phyloP scores from a whole-genome alignment of 768 basidiomycete genomes.

The Phylloporus arenicola region DNA sequence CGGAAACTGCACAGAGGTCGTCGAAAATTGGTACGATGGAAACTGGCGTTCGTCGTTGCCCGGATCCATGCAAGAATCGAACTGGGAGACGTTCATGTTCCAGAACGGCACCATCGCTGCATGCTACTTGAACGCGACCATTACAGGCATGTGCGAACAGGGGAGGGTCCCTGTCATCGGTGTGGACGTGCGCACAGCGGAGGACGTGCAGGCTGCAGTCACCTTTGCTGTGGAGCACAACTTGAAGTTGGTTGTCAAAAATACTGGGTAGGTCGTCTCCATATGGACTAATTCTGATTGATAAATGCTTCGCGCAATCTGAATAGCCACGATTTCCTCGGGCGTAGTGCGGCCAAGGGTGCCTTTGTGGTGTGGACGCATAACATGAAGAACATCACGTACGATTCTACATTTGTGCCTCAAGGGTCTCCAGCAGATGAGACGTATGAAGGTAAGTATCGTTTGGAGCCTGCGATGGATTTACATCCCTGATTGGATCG shows the following conservation, averaged over 20 bases:
- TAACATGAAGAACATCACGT: conserved; percentile 36
- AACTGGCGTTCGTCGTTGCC: conserved; percentile 38
- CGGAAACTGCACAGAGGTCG: conserved; percentile 34
- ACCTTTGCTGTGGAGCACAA: conserved; percentile 18
- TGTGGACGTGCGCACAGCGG: conserved; percentile 19
- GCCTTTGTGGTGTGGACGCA: conserved; percentile 42
- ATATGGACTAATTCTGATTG: not conserved
- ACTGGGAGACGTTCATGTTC: conserved; percentile 33
- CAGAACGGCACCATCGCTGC: conserved; percentile 41
- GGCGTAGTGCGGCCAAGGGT: conserved; percentile 35
- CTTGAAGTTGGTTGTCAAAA: conserved; percentile 25
- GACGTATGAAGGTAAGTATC: conserved; percentile 19
- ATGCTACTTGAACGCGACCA: conserved; percentile 29
- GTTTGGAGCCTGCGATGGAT: not conserved
- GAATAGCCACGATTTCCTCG: conserved; percentile 37
- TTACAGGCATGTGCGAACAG: conserved; percentile 18
- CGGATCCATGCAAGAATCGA: conserved; percentile 35
- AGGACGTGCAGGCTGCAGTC: conserved; percentile 25
- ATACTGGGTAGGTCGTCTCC: conserved; percentile 19
- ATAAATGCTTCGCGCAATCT: not conserved
- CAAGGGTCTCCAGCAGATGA: conserved; percentile 24
- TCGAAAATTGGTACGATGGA: conserved; percentile 27
- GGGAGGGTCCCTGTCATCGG: conserved; percentile 23
- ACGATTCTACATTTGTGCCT: conserved; percentile 28
- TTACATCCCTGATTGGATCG: conserved; percentile 3